Base-by-base conservation (phyloP, 2,329 filamentous ascomycete species). In the Monosporascus sp. region DNA sequence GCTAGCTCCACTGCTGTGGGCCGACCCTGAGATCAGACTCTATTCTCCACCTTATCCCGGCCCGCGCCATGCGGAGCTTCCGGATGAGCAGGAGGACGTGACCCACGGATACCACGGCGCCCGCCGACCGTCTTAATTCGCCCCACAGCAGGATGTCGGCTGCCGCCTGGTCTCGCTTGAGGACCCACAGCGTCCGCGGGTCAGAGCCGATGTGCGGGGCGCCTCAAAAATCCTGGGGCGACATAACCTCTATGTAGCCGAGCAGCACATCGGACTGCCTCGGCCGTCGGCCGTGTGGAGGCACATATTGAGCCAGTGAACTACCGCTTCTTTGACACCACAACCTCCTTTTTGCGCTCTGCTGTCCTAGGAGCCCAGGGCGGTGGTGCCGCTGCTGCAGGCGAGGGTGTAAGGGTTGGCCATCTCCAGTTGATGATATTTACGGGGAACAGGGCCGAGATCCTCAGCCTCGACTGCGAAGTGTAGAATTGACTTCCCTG, bases 301-400 rank as follows among this genome's bases (percentile, higher is more conserved):
- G 67, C 96, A 92, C 64, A 82, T 84, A 71, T 94, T 95, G 75
- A 93, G 96, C 91, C 91, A 96, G 70, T 96, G 89, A 0, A 96
- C 81, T 0, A 96, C 86, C 0, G 85, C 82, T 2, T 85, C 80
- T 24, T 76, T 67, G 5, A 91, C 31, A 2, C 2, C 31, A 35
- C 27, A 31, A 25, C 9, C 27, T 5, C 27, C 27, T 31, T 31
- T 1, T 74, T 67, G 6, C 83, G 67, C 2, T 96, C 8, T 2
- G 77, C 0, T 80, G 69, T 61, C 91, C 83, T 20, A 95, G 87
- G 0, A 91, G 92, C 0, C 88, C 83, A 4, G 85, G 79, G 4
- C 95, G 74, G 5, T 31, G 48, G 82, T 77, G 50, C 86, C 79
- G n/a, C 79, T 72, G 51, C 81, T 87, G 71, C 96, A 97, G 50